Evolutionary conservation across 177 flowering plant genomes (phyloP).

Genomic region (Vitis hybrid): DNA sequence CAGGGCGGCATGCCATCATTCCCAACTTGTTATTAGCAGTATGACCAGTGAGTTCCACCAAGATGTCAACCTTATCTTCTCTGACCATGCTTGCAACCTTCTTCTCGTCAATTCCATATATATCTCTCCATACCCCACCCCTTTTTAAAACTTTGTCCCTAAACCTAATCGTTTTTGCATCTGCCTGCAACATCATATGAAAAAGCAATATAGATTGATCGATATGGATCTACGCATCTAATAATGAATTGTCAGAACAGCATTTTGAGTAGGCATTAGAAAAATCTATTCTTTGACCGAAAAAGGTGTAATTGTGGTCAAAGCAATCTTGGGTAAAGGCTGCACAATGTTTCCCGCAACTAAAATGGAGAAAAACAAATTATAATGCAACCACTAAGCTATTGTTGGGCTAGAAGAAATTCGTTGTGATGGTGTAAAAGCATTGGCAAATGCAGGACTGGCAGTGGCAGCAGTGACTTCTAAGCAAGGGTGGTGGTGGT

Average conservation of each 20-base stretch:
- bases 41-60: slow-evolving; percentile 98
- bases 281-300: too few relatives aligned
- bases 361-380: too few relatives aligned
- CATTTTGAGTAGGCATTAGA: too few relatives aligned
- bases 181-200: slow-evolving; percentile 57
- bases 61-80: slow-evolving; percentile 90
- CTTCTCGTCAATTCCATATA: slow-evolving; percentile 95
- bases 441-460: not conserved
- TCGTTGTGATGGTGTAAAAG: too few relatives aligned
- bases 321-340: not conserved
- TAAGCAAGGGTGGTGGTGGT: not conserved
- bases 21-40: slow-evolving; percentile 98
- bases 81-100: slow-evolving; percentile 90
- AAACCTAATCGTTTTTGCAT: slow-evolving; percentile 88
- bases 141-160: slow-evolving; percentile 74
- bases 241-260: not conserved
- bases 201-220: not conserved
- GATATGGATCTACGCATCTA: not conserved
- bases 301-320: not conserved
- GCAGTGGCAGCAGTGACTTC: not conserved
- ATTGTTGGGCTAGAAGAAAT: too few relatives aligned
- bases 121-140: slow-evolving; percentile 95
- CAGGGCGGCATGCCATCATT: slow-evolving; percentile 93
- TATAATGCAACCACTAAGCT: too few relatives aligned
- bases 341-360: too few relatives aligned